Evolutionary conservation across 176 grass and related monocot species (phyloP), one percentile per base, ranked within the genome.

Genomic region (Olyra latifolia): DNA sequence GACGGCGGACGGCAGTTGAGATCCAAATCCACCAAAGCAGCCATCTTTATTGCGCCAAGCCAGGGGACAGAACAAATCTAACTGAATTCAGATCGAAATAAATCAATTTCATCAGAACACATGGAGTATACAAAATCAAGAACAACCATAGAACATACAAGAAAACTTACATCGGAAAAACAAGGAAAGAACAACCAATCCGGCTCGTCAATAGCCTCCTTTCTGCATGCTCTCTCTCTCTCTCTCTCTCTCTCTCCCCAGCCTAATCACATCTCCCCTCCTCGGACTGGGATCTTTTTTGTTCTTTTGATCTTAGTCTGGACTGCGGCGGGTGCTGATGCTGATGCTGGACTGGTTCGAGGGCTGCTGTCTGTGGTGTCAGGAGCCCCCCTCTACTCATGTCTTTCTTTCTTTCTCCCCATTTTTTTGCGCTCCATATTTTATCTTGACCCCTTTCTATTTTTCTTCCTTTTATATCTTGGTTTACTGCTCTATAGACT

Each of bases 1-100:
- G 63, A 80, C 35, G 63, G 63, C 22, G 63, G 77, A 19, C 64
- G 10, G 77, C 49, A 15, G 77, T 80, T 80, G 77, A 80, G 77
- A 80, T 80, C 63, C 63, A 80, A 80, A 80, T 69, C 77, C 63
- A 80, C 63, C 12, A 80, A 19, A 80, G 77, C 63, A 69, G 63
- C 35, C 77, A 80, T 80, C 49, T 66, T 12, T 19, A 2, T 41
- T 27, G 56, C 8, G 62, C 48, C 32, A 42, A 7, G 14, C 77
- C 30, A 41, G 62, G 7, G 25, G 6, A 27, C 30, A 27, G 46
- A 47, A 53, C 46, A 10, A 63, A 66, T 2, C 62, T 23, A 15
- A 69, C 68, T 29, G 23, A 80, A 56, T n/a, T 69, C 63, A 56
- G 77, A 80, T 54, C 22, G 11, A 43, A 80, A 29, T 7, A 48